Base-by-base conservation (phyloP, 2,329 filamentous ascomycete genomes). In the Exophiala calicioides region DNA sequence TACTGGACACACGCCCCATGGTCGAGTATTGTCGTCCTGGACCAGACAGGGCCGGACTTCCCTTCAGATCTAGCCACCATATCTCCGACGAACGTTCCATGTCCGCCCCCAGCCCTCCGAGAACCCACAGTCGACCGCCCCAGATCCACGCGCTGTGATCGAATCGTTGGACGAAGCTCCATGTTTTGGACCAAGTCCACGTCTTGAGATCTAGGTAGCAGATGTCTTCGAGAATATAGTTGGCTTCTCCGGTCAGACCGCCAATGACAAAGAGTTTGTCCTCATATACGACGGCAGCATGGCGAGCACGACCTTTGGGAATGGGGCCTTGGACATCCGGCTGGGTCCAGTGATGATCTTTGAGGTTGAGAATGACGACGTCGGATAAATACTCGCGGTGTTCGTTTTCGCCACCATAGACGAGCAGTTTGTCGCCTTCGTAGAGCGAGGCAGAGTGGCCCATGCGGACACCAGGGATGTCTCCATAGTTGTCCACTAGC, bases 361-460 rank as follows among this genome's bases (percentile, higher is more conserved):
- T 88, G 47, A 98, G 81, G 65, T 98, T 90, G 65, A 98, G 95
- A 39, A 98, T 85, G 55, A 97, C 94, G 16, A 98, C 81, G 65
- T 98, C 93, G 36, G 90, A 94, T 9, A 98, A 82, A 65, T 96
- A 95, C 47, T 90, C 90, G 57, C 90, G 82, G 64, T 97, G 93
- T 66, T 98, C 93, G 68, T 98, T 98, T 72, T 98, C 93, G 56
- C 93, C 93, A 46, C 93, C 93, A 64, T 96, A 98, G 1, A 98
- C 90, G 2, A 98, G 78, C n/a, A 98, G 76, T 68, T 97, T 97
- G 68, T 91, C 86, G 52, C 88, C 90, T 69, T 94, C 82, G 73
- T 95, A 96, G 1, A 98, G 77, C 24, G 88, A 95, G 20, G 93
- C 90, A 33, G 93, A 97, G 65, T 98, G 93, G 23, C 90, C 89